Conservation (phyloP, 768 basidiomycete species). For the Boletus tylopilopsis region DNA sequence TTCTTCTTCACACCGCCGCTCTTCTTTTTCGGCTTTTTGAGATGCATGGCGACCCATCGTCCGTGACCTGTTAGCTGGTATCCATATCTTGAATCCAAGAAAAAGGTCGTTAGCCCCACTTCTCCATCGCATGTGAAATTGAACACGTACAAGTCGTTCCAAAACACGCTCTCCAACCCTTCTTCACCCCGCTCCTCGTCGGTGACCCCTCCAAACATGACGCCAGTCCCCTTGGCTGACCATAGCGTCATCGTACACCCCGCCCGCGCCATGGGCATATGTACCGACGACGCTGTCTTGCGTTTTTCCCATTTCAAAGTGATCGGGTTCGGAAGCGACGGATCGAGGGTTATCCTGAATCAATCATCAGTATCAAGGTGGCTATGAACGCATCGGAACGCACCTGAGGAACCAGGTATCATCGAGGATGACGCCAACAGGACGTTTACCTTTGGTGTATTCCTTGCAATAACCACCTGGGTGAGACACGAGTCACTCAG, state of each 20-base stretch:
- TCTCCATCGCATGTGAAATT: not conserved
- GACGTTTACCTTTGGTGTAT: slow-evolving; percentile 80
- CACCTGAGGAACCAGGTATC: slow-evolving; percentile 88
- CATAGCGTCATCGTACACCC: slow-evolving; percentile 89
- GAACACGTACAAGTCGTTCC: slow-evolving; percentile 64
- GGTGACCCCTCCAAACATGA: slow-evolving; percentile 85
- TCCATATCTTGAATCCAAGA: slow-evolving; percentile 55
- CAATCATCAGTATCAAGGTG: not conserved
- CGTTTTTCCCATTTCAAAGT: slow-evolving; percentile 82
- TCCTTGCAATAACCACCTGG: slow-evolving; percentile 89
- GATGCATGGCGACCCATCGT: slow-evolving; percentile 71
- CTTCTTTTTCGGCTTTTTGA: slow-evolving; percentile 60
- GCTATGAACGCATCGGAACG: slow-evolving; percentile 10
- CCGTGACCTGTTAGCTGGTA: slow-evolving; percentile 76
- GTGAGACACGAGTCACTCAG: not conserved
- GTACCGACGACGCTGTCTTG: slow-evolving; percentile 58
- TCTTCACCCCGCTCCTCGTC: slow-evolving; percentile 88
- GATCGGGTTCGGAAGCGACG: slow-evolving; percentile 30
- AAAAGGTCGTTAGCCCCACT: not conserved
- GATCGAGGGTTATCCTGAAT: slow-evolving; percentile 32
- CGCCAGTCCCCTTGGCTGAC: slow-evolving; percentile 60
- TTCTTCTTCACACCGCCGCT: slow-evolving; percentile 43
- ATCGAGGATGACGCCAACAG: slow-evolving; percentile 82
- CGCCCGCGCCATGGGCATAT: slow-evolving; percentile 63
- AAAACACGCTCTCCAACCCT: slow-evolving; percentile 77